These are phyloP conservation scores for Chimonanthus salicifolius DNA, from an alignment of 164 flowering plant genomes.

Conservation along the genomic window DNA sequence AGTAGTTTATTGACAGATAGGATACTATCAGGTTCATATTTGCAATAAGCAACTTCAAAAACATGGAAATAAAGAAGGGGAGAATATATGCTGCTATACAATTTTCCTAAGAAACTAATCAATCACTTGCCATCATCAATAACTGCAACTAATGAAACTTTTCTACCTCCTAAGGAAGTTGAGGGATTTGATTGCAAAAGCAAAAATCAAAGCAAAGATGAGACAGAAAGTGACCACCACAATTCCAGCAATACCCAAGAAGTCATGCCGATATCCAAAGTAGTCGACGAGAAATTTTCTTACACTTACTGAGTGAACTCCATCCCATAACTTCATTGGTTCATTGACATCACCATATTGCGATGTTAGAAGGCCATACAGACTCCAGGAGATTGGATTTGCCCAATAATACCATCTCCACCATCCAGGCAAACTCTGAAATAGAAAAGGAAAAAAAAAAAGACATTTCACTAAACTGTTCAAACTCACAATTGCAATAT, in stretches of 20 bases:
- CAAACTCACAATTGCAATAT: not conserved
- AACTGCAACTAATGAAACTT: not conserved
- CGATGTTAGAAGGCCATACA: slow-evolving; percentile 80
- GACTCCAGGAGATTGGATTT: slow-evolving; percentile 85
- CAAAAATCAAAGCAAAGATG: slow-evolving; percentile 67
- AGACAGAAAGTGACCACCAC: slow-evolving; percentile 61
- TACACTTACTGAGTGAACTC: slow-evolving; percentile 29
- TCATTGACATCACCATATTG: slow-evolving; percentile 62
- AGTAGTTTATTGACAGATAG: too few relatives aligned
- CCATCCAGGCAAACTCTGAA: slow-evolving; percentile 86
- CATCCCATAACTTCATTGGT: slow-evolving; percentile 55
- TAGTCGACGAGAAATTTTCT: slow-evolving; percentile 35
- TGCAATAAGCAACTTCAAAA: too few relatives aligned
- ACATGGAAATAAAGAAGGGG: not conserved
- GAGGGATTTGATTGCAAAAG: slow-evolving; percentile 72
- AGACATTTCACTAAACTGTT: not conserved
- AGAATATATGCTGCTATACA: not conserved
- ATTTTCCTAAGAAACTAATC: not conserved
- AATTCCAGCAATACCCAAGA: slow-evolving; percentile 52
- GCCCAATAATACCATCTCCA: slow-evolving; percentile 99
- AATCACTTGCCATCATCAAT: not conserved
- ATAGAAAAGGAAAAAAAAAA: slow-evolving; percentile 1
- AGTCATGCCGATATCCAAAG: slow-evolving; percentile 72
- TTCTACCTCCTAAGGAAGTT: slow-evolving; percentile 82
- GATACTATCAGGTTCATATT: too few relatives aligned